Conservation (phyloP, 768 basidiomycete genomes). For the Cantharellus cinnabarinus region DNA sequence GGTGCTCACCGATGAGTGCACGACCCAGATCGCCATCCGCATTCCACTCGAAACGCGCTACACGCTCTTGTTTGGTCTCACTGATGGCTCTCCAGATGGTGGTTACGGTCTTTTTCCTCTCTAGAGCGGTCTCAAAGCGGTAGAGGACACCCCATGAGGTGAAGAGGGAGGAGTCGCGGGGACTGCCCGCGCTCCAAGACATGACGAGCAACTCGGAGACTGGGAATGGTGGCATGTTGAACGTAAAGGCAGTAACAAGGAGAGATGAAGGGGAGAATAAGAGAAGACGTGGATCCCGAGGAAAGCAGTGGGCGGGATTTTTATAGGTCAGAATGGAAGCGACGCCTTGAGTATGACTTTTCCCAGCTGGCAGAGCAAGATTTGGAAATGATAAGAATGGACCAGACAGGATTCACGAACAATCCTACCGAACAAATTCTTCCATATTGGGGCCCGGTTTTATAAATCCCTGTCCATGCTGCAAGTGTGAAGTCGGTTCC, state of each 20-base stretch:
- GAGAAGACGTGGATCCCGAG: not conserved
- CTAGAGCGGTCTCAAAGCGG: slow-evolving; percentile 8
- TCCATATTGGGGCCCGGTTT: not conserved
- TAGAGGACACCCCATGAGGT: slow-evolving; percentile 22
- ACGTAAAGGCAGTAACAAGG: not conserved
- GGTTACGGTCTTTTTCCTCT: slow-evolving; percentile 18
- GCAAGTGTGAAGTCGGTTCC: not conserved
- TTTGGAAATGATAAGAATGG: slow-evolving; percentile 1
- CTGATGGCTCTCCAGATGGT: slow-evolving; percentile 57
- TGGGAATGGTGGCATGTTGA: slow-evolving; percentile 6
- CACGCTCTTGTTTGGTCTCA: slow-evolving; percentile 61
- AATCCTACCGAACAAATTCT: not conserved
- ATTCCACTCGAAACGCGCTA: slow-evolving; percentile 77
- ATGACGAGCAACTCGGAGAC: not conserved
- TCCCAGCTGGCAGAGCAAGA: not conserved
- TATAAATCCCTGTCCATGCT: not conserved
- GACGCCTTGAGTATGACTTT: not conserved
- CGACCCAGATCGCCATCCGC: slow-evolving; percentile 66
- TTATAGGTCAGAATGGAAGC: not conserved
- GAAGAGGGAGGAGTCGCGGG: slow-evolving; percentile 65
- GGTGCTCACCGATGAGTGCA: slow-evolving; percentile 31
- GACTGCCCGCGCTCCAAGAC: slow-evolving; percentile 65
- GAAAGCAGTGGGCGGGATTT: not conserved
- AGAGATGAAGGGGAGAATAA: not conserved
- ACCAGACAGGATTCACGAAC: not conserved